Base-by-base conservation (phyloP, 1,284 basidiomycete genomes). In the Rhodofomes roseus region DNA sequence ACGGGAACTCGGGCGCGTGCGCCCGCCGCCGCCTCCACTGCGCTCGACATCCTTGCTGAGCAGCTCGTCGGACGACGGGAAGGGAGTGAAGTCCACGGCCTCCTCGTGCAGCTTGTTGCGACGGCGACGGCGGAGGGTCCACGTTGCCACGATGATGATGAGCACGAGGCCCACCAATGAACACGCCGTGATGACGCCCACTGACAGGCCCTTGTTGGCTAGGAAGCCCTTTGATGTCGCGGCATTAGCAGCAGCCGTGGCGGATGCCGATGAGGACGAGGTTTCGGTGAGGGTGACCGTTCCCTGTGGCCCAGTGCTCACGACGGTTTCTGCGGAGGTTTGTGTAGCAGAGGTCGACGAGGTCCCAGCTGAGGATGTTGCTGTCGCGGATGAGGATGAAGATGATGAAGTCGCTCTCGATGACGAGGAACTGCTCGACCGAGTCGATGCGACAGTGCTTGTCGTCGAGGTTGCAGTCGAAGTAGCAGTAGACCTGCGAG, bases 201-300 rank as follows among this genome's bases (percentile, higher is more conserved):
- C 82, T 36, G 81, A 80, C 23, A 86, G 74, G 14, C 81, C 75
- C 70, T 85, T 87, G 72, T 90, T 86, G 61, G 83, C 71, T 46
- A 89, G 68, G 74, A 90, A 90, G 22, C 77, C 69, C 22, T 74
- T 70, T 22, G 60, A 27, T 6, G 68, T 55, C 11, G 73, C 50
- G 31, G 69, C 40, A 23, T 67, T 54, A 0, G 66, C 34, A 0
- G 56, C 51, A 1, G 64, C 34, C 20, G 69, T 55, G 1, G 64
- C 44, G 18, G 64, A 58, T 31, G 59, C 20, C 16, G 57, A 23
- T n/a, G 57, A 18, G 31, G 52, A 46, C 22, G 57, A 54, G 9
- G 57, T 39, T 1, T 14, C 8, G 20, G 56, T 54, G 22, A 41
- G 29, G 16, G 52, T 37, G 41, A 50, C 29, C 5, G 57, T 54